Conservation (phyloP, 768 basidiomycete species). For the Lactarius pseudohatsudake region DNA sequence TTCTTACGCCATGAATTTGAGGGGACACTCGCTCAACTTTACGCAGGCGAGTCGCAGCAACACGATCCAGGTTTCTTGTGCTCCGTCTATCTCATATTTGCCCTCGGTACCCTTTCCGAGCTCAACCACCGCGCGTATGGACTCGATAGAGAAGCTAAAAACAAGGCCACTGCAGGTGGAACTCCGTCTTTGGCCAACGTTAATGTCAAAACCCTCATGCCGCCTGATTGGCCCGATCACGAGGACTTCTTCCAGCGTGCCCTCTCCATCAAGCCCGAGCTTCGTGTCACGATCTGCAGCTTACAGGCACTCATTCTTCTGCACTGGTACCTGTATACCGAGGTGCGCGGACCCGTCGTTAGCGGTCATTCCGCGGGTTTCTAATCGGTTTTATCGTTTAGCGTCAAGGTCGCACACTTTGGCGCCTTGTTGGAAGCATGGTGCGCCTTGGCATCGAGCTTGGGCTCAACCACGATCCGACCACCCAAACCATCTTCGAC, state of each 20-base stretch:
- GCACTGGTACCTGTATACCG: slow-evolving; percentile 89
- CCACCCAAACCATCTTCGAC: slow-evolving; percentile 62
- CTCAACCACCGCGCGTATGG: slow-evolving; percentile 68
- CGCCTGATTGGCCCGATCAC: slow-evolving; percentile 70
- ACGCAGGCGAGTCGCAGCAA: slow-evolving; percentile 51
- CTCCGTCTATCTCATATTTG: slow-evolving; percentile 73
- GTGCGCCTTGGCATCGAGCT: slow-evolving; percentile 82
- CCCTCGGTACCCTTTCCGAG: slow-evolving; percentile 79
- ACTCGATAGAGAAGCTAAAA: slow-evolving; percentile 46
- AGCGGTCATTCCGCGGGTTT: slow-evolving; percentile 14
- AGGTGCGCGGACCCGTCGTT: slow-evolving; percentile 47
- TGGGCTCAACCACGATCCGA: slow-evolving; percentile 85
- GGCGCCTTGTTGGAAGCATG: slow-evolving; percentile 84
- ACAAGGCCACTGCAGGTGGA: slow-evolving; percentile 37
- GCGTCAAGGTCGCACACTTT: slow-evolving; percentile 87
- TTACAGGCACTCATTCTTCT: slow-evolving; percentile 80
- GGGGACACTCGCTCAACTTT: slow-evolving; percentile 61
- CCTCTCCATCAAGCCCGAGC: slow-evolving; percentile 73
- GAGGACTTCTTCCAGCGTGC: slow-evolving; percentile 85
- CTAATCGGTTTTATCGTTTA: slow-evolving; percentile 36
- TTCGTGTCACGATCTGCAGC: slow-evolving; percentile 79
- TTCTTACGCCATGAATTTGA: slow-evolving; percentile 70
- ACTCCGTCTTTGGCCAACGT: slow-evolving; percentile 33
- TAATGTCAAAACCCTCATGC: slow-evolving; percentile 61
- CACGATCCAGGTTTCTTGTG: slow-evolving; percentile 80